Evolutionary conservation across 2,329 filamentous ascomycete genomes (phyloP).

Genomic region (Hymenoscyphus fructigenus): DNA sequence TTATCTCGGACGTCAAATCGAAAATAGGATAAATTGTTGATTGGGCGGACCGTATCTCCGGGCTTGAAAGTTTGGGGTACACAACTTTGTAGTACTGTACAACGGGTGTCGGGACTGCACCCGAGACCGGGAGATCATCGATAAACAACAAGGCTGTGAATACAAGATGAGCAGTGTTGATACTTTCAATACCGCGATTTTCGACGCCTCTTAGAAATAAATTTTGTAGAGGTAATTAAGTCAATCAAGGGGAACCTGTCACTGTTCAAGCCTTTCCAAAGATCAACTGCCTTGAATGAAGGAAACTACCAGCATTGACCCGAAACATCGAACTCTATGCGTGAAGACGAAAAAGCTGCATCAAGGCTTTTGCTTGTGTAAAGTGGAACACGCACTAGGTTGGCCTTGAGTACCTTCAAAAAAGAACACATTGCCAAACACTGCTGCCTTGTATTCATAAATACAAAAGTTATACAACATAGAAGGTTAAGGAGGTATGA

Average conservation of each 20-base stretch:
- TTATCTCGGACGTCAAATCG: not conserved
- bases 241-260: too few species aligned
- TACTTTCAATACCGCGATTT: too few species aligned
- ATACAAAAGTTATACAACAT: not conserved
- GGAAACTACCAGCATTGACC: too few species aligned
- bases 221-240: too few species aligned
- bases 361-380: too few species aligned
- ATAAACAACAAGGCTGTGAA: not conserved
- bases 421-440: not conserved
- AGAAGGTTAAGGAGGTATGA: not conserved
- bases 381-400: not conserved
- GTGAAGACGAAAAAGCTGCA: too few species aligned
- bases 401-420: not conserved
- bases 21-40: not conserved
- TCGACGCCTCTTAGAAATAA: too few species aligned
- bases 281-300: too few species aligned
- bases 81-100: not conserved
- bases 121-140: not conserved
- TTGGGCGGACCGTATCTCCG: not conserved
- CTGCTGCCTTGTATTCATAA: not conserved
- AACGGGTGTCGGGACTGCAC: not conserved
- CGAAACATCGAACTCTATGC: too few species aligned
- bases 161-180: not conserved
- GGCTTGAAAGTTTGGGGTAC: not conserved
- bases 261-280: too few species aligned